These are phyloP conservation scores for Aeschynomene evenia DNA, from an alignment of 306 rosid genomes.

Conservation along the genomic window DNA sequence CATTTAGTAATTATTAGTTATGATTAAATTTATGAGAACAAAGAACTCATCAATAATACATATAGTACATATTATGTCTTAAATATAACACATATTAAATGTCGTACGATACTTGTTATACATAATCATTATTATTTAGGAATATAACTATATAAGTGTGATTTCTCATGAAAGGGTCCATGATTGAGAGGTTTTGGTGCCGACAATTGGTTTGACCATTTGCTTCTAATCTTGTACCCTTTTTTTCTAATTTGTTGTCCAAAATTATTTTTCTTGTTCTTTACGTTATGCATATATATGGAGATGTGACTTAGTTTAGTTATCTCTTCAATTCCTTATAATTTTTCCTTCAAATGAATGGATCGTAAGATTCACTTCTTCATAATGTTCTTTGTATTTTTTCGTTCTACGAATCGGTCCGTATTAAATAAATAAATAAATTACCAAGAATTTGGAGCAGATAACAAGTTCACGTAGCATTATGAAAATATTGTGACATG, in stretches of 20 bases:
- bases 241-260: not conserved
- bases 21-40: no score
- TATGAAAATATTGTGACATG: not conserved
- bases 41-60: no score
- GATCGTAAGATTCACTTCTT: not conserved
- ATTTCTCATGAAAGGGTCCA: no score
- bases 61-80: no score
- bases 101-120: no score
- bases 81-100: no score
- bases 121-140: no score
- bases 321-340: not conserved
- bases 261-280: not conserved
- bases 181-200: constrained; percentile 16
- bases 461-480: not conserved
- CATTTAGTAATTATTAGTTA: no score
- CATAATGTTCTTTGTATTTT: not conserved
- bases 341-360: not conserved
- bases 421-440: not conserved
- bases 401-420: not conserved
- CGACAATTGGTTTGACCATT: constrained; percentile 8
- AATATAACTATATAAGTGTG: no score
- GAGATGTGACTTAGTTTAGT: constrained; percentile 19
- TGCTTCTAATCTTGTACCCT: not conserved
- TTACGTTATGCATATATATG: not conserved
- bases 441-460: not conserved